A percentile compares a stretch with the other conserved stretches of the same genome.
These are phyloP conservation scores for Iodosphaeria phyllophila DNA, from an alignment of 2,329 filamentous ascomycete genomes.

Conservation along the genomic window DNA sequence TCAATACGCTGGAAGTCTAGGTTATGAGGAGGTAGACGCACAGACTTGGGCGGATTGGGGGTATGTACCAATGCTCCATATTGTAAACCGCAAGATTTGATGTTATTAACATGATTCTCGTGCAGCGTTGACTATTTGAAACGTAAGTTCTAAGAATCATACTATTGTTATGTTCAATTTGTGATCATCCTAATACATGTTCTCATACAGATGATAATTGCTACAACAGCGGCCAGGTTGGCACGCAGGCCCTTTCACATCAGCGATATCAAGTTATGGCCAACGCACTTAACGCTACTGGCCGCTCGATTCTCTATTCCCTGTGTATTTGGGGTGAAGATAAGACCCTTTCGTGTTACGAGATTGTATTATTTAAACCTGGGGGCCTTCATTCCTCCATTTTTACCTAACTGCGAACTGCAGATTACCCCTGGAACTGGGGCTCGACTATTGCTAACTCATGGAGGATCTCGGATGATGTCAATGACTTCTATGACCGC, in stretches of 20 bases:
- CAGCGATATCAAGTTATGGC: constrained; percentile 14
- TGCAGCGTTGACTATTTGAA: neutral
- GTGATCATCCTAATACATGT: too few relatives aligned
- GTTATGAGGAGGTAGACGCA: constrained; percentile 32
- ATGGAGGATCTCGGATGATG: constrained; percentile 16
- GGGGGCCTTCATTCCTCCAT: too few relatives aligned
- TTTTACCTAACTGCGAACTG: constrained; percentile 4
- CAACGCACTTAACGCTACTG: constrained; percentile 14
- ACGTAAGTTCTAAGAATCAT: too few relatives aligned
- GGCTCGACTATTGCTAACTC: constrained; percentile 13
- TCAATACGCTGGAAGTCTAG: constrained; percentile 28
- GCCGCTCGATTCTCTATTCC: constrained; percentile 13
- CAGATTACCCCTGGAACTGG: constrained; percentile 6
- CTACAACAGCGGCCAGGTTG: constrained; percentile 12
- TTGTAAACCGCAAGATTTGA: too few relatives aligned
- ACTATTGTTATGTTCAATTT: constrained; percentile 33
- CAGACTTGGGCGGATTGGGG: constrained; percentile 31
- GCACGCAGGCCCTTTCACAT: constrained; percentile 10
- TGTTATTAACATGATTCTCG: too few relatives aligned
- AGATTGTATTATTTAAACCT: too few relatives aligned
- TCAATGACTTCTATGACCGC: constrained; percentile 15
- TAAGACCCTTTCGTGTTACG: too few relatives aligned
- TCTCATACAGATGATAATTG: constrained; percentile 35
- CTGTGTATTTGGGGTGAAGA: constrained; percentile 18
- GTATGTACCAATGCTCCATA: too few relatives aligned